Base-by-base conservation (phyloP, 225 moss, liverwort and hornwort species). In the Ulota crispa region DNA sequence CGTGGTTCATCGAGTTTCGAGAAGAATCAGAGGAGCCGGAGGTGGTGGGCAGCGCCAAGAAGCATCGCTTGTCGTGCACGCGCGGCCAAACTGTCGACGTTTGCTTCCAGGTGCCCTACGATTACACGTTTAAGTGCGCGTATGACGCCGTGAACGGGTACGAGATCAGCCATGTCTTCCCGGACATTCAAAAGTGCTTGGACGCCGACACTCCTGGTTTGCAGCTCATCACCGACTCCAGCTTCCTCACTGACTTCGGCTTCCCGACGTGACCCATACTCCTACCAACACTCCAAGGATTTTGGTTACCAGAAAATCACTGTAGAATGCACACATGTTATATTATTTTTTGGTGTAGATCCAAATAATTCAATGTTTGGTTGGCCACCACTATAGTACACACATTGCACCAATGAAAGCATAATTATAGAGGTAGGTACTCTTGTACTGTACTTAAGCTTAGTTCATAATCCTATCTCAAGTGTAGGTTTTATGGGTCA, bases 1-100 rank as follows among this genome's bases (percentile, higher is more conserved):
- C 96, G 19, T 94, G 93, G 88, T 94, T 89, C 67, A 91, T 96
- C 45, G 88, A 91, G 24, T 91, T 88, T 53, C 89, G 89, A 34
- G 79, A 70, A 7, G 75, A 64, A 1, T 20, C 55, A 56, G 64
- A 73, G 65, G 16, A 5, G 0, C 42, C 30, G 21, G 16, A 41
- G 30, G 21, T 16, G 32, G 39, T 1, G 39, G 39, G 39, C 39
- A 39, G 36, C 8, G 39, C 8, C 39, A 39, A 39, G 39, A 9
- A 39, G 9, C 39, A 39, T 39, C 45, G 60, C 4, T 57, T 77
- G 28, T 73, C 87, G 4, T 96, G 96, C 83, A 83, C 92, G 30
- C 89, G 83, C 3, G 94, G 87, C 2, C 78, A 89, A 85, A 79
- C 90, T 8, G 83, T 85, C 10, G 96, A 96, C 36, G 86, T 89